Conservation (phyloP, 2,329 filamentous ascomycete genomes). For the Apiospora phragmitis region DNA sequence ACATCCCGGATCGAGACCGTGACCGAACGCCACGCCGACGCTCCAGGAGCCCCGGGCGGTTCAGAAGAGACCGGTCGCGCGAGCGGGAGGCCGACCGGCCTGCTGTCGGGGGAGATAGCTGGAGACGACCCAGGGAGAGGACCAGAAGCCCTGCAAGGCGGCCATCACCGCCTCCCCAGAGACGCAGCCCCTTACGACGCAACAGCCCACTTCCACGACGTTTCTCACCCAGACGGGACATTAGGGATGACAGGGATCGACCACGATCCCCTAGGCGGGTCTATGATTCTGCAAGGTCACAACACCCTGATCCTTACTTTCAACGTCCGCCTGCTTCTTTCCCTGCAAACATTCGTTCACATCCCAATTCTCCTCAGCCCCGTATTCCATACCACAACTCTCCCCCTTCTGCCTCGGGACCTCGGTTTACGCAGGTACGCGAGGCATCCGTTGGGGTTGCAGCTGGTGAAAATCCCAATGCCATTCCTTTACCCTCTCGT, state of each 20-base stretch:
- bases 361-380: constrained; percentile 1
- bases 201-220: constrained; percentile 37
- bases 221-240: constrained; percentile 37
- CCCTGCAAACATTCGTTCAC: constrained; percentile 7
- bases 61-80: constrained; percentile 42
- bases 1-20: constrained; percentile 24
- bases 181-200: constrained; percentile 21
- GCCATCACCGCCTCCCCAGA: constrained; percentile 3
- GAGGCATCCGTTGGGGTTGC: not conserved
- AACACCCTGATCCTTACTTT: constrained; percentile 22
- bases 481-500: constrained; percentile 28
- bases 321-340: constrained; percentile 18
- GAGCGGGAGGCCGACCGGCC: constrained; percentile 16
- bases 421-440: constrained; percentile 1
- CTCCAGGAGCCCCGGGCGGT: constrained; percentile 43
- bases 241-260: constrained; percentile 41
- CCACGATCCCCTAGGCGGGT: constrained; percentile 41
- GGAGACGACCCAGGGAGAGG: constrained; percentile 19
- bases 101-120: constrained; percentile 30
- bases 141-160: constrained; percentile 30
- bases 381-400: not conserved
- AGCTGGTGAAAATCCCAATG: constrained; percentile 23
- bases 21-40: constrained; percentile 43
- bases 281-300: constrained; percentile 36
- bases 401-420: not conserved